Evolutionary conservation across 2,329 filamentous ascomycete species (phyloP).

Genomic region (Ambrosiella cleistominuta): DNA sequence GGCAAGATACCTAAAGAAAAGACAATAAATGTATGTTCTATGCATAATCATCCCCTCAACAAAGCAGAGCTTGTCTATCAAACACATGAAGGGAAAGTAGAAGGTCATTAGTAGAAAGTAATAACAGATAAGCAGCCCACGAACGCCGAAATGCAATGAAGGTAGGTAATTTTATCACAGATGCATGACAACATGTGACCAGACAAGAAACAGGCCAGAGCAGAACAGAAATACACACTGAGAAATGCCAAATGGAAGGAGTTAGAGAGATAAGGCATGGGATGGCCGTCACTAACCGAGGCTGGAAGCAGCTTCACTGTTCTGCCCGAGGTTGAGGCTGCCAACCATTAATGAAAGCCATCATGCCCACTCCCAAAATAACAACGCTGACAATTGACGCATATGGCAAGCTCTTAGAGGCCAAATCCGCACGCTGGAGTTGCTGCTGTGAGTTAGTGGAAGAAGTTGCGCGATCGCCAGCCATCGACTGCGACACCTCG

Average conservation of each 20-base stretch:
- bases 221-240: slow-evolving; percentile 1
- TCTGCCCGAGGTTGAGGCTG: slow-evolving; percentile 29
- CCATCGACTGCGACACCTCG: slow-evolving; percentile 17
- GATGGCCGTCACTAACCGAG: no score
- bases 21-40: slow-evolving; percentile 1
- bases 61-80: background rate
- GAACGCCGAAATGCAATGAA: background rate
- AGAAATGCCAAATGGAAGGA: background rate
- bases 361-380: slow-evolving; percentile 61
- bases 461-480: background rate
- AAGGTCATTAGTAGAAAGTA: background rate
- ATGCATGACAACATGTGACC: background rate
- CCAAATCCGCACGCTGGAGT: slow-evolving; percentile 8
- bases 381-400: slow-evolving; percentile 71
- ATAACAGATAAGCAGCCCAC: background rate
- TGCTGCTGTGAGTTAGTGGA: slow-evolving; percentile 6
- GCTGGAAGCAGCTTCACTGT: slow-evolving; percentile 3
- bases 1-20: slow-evolving; percentile 1
- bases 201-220: background rate
- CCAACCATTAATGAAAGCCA: slow-evolving; percentile 78
- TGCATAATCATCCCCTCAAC: background rate
- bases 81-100: background rate
- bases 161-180: background rate
- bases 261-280: no score
- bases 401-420: slow-evolving; percentile 48